Percentiles rank a stretch among this genome's conserved stretches.
Conservation (phyloP, 2,329 filamentous ascomycete genomes). For the Exophiala sp. region DNA sequence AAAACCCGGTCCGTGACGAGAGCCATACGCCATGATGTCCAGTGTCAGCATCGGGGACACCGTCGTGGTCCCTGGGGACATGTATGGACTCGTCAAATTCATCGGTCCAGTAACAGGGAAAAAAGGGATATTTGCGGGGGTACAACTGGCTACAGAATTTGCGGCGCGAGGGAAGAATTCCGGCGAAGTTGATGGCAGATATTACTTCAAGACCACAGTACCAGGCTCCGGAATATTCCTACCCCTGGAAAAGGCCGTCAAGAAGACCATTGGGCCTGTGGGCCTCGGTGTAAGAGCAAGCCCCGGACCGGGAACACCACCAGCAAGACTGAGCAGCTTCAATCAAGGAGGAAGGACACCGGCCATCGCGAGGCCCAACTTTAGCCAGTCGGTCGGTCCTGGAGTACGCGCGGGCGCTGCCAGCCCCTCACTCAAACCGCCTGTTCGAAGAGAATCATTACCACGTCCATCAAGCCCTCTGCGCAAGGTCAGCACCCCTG, state of each 20-base stretch:
- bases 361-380: constrained; percentile 64
- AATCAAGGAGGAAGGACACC: constrained; percentile 53
- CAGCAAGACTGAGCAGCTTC: constrained; percentile 56
- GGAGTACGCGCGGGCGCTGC: constrained; percentile 54
- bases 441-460: constrained; percentile 67
- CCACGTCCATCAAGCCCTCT: constrained; percentile 83
- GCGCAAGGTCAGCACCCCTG: constrained; percentile 57
- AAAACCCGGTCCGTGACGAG: too few relatives aligned
- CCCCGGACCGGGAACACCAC: constrained; percentile 46
- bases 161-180: constrained; percentile 86
- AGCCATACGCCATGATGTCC: constrained; percentile 20
- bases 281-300: constrained; percentile 19
- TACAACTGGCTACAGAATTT: constrained; percentile 80
- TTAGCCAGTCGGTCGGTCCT: constrained; percentile 83
- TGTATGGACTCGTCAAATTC: constrained; percentile 87
- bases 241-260: constrained; percentile 74
- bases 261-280: constrained; percentile 61
- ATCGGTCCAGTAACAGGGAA: constrained; percentile 83
- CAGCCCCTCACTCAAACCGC: constrained; percentile 68
- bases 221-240: constrained; percentile 91
- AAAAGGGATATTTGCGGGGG: constrained; percentile 85
- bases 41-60: constrained; percentile 26
- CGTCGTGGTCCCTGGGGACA: constrained; percentile 59
- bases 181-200: constrained; percentile 82
- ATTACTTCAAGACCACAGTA: constrained; percentile 76